A percentile compares a stretch with the other conserved stretches of the same genome.
Evolutionary conservation across 495 filamentous ascomycete genomes (phyloP).

Genomic region (Penicillium salamii): DNA sequence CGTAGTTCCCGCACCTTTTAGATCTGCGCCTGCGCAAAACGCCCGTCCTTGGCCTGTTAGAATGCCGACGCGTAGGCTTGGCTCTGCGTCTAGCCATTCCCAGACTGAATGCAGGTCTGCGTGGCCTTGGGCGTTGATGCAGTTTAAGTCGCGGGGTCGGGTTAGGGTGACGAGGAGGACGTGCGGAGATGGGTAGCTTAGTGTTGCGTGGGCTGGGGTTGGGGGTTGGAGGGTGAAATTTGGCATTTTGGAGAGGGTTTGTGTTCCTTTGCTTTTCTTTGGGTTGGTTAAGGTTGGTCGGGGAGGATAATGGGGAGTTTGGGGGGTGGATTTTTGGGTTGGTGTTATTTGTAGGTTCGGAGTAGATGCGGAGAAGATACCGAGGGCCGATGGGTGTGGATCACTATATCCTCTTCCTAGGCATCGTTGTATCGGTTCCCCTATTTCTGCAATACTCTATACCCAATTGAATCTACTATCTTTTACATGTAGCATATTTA

Average conservation of each 20-base stretch:
- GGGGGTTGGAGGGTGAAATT: conserved; percentile 37
- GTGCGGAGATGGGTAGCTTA: conserved; percentile 47
- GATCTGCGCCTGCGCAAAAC: conserved; percentile 59
- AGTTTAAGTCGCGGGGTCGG: conserved; percentile 46
- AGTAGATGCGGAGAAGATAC: conserved; percentile 27
- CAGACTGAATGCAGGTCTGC: conserved; percentile 51
- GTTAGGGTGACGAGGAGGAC: conserved; percentile 49
- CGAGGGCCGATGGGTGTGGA: conserved; percentile 29
- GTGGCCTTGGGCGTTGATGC: conserved; percentile 51
- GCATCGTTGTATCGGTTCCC: too few relatives aligned
- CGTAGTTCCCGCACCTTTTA: conserved; percentile 41
- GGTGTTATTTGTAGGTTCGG: background rate
- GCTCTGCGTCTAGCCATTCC: conserved; percentile 57
- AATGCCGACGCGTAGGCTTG: conserved; percentile 51
- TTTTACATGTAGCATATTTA: too few relatives aligned
- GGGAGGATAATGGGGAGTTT: background rate
- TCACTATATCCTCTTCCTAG: background rate
- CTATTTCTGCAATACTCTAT: too few relatives aligned
- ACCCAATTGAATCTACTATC: too few relatives aligned
- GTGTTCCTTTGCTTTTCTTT: too few relatives aligned
- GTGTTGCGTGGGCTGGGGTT: conserved; percentile 30
- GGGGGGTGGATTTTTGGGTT: background rate
- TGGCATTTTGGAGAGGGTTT: conserved; percentile 15
- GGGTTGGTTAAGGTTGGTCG: background rate
- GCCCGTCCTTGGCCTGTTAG: conserved; percentile 55